Conservation (phyloP, 78 protist genomes). For the Dictyostelium brefeldianum region DNA sequence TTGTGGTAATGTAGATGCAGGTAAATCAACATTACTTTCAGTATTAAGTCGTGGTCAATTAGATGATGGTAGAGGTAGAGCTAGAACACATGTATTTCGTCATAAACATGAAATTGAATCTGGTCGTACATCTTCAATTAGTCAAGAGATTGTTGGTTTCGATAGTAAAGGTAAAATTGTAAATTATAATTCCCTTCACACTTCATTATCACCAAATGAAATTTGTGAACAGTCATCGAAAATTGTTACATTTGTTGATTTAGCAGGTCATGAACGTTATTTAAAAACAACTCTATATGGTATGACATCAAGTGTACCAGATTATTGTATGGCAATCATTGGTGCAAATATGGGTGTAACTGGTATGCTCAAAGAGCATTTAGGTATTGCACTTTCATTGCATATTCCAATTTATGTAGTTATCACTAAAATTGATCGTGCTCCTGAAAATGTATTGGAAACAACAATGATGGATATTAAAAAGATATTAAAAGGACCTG, state of each 20-base stretch:
- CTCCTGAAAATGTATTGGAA: slow-evolving; percentile 90
- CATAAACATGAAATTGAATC: slow-evolving; percentile 95
- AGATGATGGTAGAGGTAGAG: slow-evolving; percentile 97
- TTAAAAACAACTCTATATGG: slow-evolving; percentile 97
- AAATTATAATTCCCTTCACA: slow-evolving; percentile 54
- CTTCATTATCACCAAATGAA: slow-evolving; percentile 19
- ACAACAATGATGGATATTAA: slow-evolving; percentile 86
- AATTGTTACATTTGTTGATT: slow-evolving; percentile 89
- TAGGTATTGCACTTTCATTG: slow-evolving; percentile 95
- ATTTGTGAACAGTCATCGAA: slow-evolving; percentile 77
- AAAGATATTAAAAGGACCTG: slow-evolving; percentile 81
- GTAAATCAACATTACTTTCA: slow-evolving; percentile 92
- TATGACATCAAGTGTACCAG: slow-evolving; percentile 93
- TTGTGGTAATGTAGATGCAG: slow-evolving; percentile 92
- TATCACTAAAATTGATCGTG: slow-evolving; percentile 94
- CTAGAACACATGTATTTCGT: slow-evolving; percentile 89
- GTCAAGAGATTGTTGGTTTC: slow-evolving; percentile 92
- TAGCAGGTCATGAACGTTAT: slow-evolving; percentile 96
- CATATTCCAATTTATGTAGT: slow-evolving; percentile 91
- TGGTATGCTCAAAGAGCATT: slow-evolving; percentile 92
- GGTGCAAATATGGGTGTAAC: slow-evolving; percentile 28
- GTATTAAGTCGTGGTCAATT: slow-evolving; percentile 92
- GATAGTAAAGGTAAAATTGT: slow-evolving; percentile 87
- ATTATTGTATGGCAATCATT: slow-evolving; percentile 85
- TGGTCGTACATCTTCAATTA: slow-evolving; percentile 93